These are phyloP conservation scores for Botrytis byssoidea DNA, from an alignment of 2,329 filamentous ascomycete species.

Conservation along the genomic window DNA sequence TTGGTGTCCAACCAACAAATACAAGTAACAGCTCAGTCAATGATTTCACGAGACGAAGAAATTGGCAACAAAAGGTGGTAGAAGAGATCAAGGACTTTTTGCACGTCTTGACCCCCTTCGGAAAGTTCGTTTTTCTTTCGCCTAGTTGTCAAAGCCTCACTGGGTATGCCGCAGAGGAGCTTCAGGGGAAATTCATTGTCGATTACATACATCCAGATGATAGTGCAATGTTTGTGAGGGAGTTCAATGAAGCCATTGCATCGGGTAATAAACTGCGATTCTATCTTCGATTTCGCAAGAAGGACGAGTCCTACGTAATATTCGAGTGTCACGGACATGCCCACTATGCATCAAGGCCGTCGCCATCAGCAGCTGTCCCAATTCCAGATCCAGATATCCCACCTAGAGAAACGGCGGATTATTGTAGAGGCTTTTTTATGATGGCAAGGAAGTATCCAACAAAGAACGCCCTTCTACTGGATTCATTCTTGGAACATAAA, in stretches of 20 bases:
- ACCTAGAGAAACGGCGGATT: slow-evolving; percentile 56
- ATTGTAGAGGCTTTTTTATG: slow-evolving; percentile 89
- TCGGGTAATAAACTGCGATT: slow-evolving; percentile 76
- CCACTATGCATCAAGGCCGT: slow-evolving; percentile 69
- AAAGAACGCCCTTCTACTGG: slow-evolving; percentile 78
- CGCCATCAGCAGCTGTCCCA: slow-evolving; percentile 44
- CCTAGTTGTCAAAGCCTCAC: slow-evolving; percentile 73
- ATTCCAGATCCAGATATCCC: neutral
- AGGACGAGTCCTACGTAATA: slow-evolving; percentile 71
- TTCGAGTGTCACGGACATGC: slow-evolving; percentile 93
- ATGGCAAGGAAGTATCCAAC: slow-evolving; percentile 89
- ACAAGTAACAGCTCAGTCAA: slow-evolving; percentile 54
- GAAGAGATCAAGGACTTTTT: slow-evolving; percentile 88
- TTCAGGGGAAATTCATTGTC: slow-evolving; percentile 72
- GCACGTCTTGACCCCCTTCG: slow-evolving; percentile 81
- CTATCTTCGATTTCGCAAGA: slow-evolving; percentile 80
- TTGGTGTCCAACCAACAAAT: slow-evolving; percentile 33
- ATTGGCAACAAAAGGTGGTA: slow-evolving; percentile 87
- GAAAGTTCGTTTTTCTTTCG: slow-evolving; percentile 82
- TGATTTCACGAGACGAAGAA: slow-evolving; percentile 63
- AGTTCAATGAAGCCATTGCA: slow-evolving; percentile 86
- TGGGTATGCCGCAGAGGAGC: slow-evolving; percentile 68
- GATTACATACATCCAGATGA: slow-evolving; percentile 88
- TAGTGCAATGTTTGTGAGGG: slow-evolving; percentile 75
- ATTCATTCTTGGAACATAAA: slow-evolving; percentile 95